Evolutionary conservation across 1,139 yeast genomes (phyloP).

Genomic region (Lodderomyces elongisporus): DNA sequence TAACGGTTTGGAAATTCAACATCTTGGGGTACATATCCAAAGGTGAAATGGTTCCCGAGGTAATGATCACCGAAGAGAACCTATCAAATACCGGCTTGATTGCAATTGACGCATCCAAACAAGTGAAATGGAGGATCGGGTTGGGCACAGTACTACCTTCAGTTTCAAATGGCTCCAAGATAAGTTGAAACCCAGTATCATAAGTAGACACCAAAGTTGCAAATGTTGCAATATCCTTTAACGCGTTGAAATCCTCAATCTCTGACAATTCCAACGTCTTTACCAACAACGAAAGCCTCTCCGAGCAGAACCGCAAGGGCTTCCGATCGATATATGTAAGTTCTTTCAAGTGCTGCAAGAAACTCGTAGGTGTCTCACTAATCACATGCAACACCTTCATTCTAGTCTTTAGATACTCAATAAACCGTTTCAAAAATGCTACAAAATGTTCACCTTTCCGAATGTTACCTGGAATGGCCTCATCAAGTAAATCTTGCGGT

Average conservation of each 20-base stretch:
- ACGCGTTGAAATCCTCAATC: conserved; percentile 86
- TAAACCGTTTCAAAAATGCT: conserved; percentile 83
- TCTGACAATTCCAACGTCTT: conserved; percentile 83
- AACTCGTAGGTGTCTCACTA: conserved; percentile 92
- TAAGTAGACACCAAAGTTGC: conserved; percentile 95
- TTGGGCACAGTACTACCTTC: conserved; percentile 98
- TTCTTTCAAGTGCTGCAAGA: conserved; percentile 87
- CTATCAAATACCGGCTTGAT: conserved; percentile 94
- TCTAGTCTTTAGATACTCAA: conserved; percentile 91
- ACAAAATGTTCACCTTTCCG: conserved; percentile 96
- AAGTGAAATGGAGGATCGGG: conserved; percentile 90
- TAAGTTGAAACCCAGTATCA: conserved; percentile 86
- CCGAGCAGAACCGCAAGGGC: conserved; percentile 89
- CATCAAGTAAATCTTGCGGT: conserved; percentile 78
- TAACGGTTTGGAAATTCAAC: conserved; percentile 90
- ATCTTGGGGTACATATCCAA: conserved; percentile 97
- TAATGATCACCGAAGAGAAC: conserved; percentile 89
- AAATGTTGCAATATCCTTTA: conserved; percentile 93
- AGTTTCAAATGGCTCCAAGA: conserved; percentile 92
- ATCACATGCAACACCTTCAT: conserved; percentile 97
- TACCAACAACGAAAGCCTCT: conserved; percentile 79
- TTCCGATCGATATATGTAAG: conserved; percentile 87
- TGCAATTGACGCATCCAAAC: conserved; percentile 96
- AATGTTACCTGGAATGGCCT: conserved; percentile 96
- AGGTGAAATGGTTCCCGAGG: conserved; percentile 97